A percentile compares a stretch with the other conserved stretches of the same genome.
Evolutionary conservation across 2,329 filamentous ascomycete genomes (phyloP).

Genomic region (Pestalotiopsis sp.): DNA sequence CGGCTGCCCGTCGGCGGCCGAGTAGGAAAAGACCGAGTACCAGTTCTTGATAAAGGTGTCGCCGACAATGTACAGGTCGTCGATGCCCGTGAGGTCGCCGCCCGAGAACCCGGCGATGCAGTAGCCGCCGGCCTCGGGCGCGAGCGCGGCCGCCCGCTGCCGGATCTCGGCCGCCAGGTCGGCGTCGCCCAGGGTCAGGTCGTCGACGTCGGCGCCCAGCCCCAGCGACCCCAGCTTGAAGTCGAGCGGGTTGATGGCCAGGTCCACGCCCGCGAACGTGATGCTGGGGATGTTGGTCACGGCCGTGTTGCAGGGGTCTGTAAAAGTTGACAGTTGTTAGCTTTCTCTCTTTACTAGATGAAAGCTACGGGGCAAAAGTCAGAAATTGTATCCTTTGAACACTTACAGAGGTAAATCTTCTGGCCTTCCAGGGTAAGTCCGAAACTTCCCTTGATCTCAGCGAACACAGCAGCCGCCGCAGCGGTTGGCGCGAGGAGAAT

Average conservation of each 20-base stretch:
- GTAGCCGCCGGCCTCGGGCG: not conserved
- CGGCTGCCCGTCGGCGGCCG: not conserved
- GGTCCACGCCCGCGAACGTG: constrained; percentile 1
- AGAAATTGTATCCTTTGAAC: not conserved
- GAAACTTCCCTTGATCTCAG: not conserved
- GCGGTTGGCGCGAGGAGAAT: constrained; percentile 5
- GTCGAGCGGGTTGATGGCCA: constrained; percentile 11
- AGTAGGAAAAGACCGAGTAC: constrained; percentile 12
- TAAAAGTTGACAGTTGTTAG: not conserved
- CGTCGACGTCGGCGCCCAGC: constrained; percentile 4
- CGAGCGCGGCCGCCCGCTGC: not conserved
- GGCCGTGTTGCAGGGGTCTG: constrained; percentile 5
- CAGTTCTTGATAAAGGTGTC: constrained; percentile 13
- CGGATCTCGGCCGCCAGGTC: constrained; percentile 2
- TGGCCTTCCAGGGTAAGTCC: not conserved
- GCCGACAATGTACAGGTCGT: constrained; percentile 11
- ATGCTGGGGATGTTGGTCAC: constrained; percentile 3
- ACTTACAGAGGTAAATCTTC: constrained; percentile 3
- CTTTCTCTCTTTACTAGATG: not conserved
- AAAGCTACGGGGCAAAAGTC: too few species aligned
- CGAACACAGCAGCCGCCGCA: not conserved
- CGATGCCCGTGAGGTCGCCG: constrained; percentile 9
- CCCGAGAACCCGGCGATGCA: constrained; percentile 7
- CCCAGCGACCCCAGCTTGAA: constrained; percentile 7
- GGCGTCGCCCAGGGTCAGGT: constrained; percentile 3